phyloP scores from a whole-genome alignment of 805 yeast species.

The Barnettozyma sp. region DNA sequence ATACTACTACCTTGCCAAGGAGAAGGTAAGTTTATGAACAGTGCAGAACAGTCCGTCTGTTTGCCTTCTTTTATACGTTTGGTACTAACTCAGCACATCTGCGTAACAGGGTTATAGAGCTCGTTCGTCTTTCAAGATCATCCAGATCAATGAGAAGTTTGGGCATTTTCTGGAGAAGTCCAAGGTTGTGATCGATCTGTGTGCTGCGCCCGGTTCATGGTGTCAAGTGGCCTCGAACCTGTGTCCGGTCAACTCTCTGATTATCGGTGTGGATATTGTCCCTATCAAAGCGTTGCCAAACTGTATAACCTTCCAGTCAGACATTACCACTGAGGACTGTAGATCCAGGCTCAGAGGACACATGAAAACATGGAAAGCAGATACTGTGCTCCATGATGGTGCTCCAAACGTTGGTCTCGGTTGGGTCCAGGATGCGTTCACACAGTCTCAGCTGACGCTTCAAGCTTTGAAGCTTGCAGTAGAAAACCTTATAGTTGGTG shows the following conservation, averaged over 20 bases:
- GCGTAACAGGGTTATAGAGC: conserved; percentile 81
- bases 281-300: conserved; percentile 97
- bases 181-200: conserved; percentile 91
- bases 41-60: too few species aligned
- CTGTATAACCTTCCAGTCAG: conserved; percentile 89
- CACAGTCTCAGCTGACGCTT: conserved; percentile 91
- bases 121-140: conserved; percentile 93
- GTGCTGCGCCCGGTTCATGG: conserved; percentile 99
- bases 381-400: conserved; percentile 97
- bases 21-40: conserved; percentile 51
- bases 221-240: conserved; percentile 95
- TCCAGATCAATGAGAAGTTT: conserved; percentile 93
- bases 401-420: conserved; percentile 99
- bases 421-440: conserved; percentile 99
- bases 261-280: conserved; percentile 97
- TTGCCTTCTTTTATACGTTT: not conserved
- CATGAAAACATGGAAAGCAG: conserved; percentile 98
- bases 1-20: conserved; percentile 93
- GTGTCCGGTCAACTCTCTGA: conserved; percentile 88
- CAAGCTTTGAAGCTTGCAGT: conserved; percentile 92
- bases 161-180: conserved; percentile 93
- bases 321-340: conserved; percentile 97
- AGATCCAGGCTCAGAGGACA: conserved; percentile 90
- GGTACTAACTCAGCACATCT: conserved; percentile 10
- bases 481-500: conserved; percentile 85